These are phyloP conservation scores for Isatis tinctoria DNA, from an alignment of 345 rosid genomes.

Conservation along the genomic window DNA sequence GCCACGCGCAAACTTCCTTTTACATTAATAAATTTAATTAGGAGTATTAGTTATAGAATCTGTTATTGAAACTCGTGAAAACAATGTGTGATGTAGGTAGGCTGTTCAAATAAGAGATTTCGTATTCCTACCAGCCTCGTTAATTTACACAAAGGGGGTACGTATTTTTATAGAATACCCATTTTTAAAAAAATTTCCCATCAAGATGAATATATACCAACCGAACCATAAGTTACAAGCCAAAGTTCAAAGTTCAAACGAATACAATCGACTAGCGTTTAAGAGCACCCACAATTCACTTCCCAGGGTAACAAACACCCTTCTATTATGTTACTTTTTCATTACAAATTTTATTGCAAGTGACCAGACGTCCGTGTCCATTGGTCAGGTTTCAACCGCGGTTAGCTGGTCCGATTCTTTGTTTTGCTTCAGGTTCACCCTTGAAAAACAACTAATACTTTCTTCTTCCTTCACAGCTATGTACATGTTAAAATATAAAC, in stretches of 20 bases:
- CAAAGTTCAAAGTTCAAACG: too few species aligned
- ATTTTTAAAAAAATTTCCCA: too few species aligned
- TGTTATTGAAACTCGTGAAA: not conserved
- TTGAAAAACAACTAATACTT: not conserved
- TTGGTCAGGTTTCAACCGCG: not conserved
- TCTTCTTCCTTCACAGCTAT: not conserved
- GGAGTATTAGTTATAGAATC: not conserved
- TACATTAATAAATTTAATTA: not conserved
- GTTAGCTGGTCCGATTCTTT: not conserved
- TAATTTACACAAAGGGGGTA: not conserved
- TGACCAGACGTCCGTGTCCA: not conserved
- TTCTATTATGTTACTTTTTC: not conserved
- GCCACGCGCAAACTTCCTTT: slow-evolving; percentile 10
- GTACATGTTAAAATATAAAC: not conserved
- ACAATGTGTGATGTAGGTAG: not conserved
- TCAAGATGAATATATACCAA: too few species aligned
- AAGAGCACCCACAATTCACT: too few species aligned
- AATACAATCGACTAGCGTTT: too few species aligned
- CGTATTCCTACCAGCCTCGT: not conserved
- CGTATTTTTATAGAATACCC: too few species aligned
- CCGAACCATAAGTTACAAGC: too few species aligned
- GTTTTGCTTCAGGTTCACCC: not conserved
- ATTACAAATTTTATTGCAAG: not conserved
- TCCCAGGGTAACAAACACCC: too few species aligned
- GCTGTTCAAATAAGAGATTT: not conserved